These are phyloP conservation scores for Ceratobasidium papillatum DNA, from an alignment of 1,284 basidiomycete species.

Conservation along the genomic window DNA sequence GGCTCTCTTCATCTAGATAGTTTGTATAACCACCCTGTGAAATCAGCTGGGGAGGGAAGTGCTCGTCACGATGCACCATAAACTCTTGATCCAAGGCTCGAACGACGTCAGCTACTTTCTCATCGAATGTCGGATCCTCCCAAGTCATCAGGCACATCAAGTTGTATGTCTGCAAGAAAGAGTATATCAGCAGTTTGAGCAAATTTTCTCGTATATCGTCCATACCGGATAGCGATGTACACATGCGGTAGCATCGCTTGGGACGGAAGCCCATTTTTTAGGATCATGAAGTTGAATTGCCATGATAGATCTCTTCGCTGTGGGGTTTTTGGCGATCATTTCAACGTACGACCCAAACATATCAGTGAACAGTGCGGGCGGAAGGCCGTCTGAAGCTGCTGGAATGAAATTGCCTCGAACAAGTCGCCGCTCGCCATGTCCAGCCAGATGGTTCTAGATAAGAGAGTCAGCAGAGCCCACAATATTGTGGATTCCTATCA, in stretches of 20 bases:
- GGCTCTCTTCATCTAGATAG: background rate
- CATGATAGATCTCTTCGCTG: conserved; percentile 45
- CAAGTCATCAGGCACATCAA: background rate
- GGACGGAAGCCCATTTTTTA: conserved; percentile 54
- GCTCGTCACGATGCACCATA: background rate
- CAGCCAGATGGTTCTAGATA: background rate
- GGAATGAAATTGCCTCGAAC: background rate
- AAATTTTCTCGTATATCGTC: background rate
- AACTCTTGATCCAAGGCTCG: background rate
- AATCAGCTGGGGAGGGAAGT: background rate
- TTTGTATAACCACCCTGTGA: background rate
- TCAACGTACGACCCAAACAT: conserved; percentile 39
- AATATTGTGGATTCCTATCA: background rate
- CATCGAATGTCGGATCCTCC: conserved; percentile 2
- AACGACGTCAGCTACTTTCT: background rate
- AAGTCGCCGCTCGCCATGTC: background rate
- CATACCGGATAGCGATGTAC: conserved; percentile 36
- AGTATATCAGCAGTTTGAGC: background rate
- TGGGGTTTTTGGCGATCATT: conserved; percentile 10
- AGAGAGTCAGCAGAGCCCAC: too few species aligned
- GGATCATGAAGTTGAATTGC: conserved; percentile 59
- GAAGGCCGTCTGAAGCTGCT: background rate
- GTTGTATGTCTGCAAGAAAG: conserved; percentile 7
- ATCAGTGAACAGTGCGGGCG: conserved; percentile 20
- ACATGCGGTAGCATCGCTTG: conserved; percentile 53